Evolutionary conservation across 2,329 filamentous ascomycete species (phyloP).

Genomic region (Zymoseptoria brevis): DNA sequence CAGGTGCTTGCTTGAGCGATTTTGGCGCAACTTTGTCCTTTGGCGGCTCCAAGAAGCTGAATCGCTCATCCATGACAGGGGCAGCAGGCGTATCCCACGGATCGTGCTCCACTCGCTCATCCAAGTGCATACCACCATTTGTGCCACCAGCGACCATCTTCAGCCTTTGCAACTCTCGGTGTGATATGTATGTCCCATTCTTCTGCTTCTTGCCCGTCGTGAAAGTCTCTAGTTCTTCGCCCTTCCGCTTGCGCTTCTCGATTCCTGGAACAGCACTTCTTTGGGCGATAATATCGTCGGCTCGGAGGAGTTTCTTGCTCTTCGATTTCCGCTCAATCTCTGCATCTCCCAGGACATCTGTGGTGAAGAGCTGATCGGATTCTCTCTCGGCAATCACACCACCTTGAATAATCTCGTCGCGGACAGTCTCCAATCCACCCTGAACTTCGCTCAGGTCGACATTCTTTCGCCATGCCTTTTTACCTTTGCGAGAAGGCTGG

Average conservation of each 20-base stretch:
- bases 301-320: conserved; percentile 69
- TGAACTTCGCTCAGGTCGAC: conserved; percentile 85
- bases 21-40: conserved; percentile 62
- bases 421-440: conserved; percentile 71
- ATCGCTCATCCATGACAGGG: conserved; percentile 43
- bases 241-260: conserved; percentile 60
- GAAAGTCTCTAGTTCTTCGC: conserved; percentile 55
- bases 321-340: conserved; percentile 57
- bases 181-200: conserved; percentile 65
- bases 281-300: conserved; percentile 82
- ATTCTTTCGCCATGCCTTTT: conserved; percentile 98
- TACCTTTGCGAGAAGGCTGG: conserved; percentile 91
- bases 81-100: conserved; percentile 58
- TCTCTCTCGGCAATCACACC: conserved; percentile 78
- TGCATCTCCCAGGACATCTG: conserved; percentile 68
- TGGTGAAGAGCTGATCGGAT: conserved; percentile 73
- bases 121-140: conserved; percentile 43
- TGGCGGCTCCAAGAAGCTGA: conserved; percentile 56
- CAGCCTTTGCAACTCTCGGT: conserved; percentile 74
- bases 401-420: conserved; percentile 85
- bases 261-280: conserved; percentile 77
- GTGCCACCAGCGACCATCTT: conserved; percentile 69
- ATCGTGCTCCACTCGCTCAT: conserved; percentile 59
- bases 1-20: conserved; percentile 66
- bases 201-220: conserved; percentile 59